These are phyloP conservation scores for Teratosphaeria zuluensis DNA, from an alignment of 2,329 filamentous ascomycete genomes.

Conservation along the genomic window DNA sequence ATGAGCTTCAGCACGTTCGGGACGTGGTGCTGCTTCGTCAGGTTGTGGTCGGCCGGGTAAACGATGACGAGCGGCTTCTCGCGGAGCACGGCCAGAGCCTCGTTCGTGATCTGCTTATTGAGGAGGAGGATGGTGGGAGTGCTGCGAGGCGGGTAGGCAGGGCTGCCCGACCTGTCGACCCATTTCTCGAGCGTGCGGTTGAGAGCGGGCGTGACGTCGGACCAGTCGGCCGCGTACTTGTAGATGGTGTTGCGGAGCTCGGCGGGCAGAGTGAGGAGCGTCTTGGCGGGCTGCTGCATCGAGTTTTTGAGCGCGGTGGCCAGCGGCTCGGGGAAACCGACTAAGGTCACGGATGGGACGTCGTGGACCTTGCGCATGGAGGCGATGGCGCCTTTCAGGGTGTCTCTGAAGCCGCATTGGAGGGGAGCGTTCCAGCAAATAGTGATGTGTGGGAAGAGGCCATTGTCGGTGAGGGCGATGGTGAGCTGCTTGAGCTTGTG, in stretches of 20 bases:
- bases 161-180: slow-evolving; percentile 3
- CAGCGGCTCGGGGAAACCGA: slow-evolving; percentile 12
- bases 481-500: slow-evolving; percentile 22
- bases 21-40: slow-evolving; percentile 3
- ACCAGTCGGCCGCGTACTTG: slow-evolving; percentile 14
- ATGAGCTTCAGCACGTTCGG: slow-evolving; percentile 17
- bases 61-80: slow-evolving; percentile 19
- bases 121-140: slow-evolving; percentile 27
- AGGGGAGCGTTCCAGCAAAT: slow-evolving; percentile 10
- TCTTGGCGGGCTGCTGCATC: slow-evolving; percentile 12
- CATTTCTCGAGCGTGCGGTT: slow-evolving; percentile 9
- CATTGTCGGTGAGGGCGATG: slow-evolving; percentile 13
- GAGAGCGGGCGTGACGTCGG: slow-evolving; percentile 10
- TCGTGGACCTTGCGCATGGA: slow-evolving; percentile 3
- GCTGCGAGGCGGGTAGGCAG: slow-evolving; percentile 8
- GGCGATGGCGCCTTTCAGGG: slow-evolving; percentile 3
- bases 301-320: slow-evolving; percentile 12
- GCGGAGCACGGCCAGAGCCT: slow-evolving; percentile 21
- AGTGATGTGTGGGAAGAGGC: slow-evolving; percentile 17
- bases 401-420: slow-evolving; percentile 21
- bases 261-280: slow-evolving; percentile 18
- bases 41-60: slow-evolving; percentile 6
- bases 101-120: slow-evolving; percentile 25
- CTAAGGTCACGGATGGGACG: slow-evolving; percentile 14
- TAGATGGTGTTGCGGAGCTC: slow-evolving; percentile 23